Percentiles rank a stretch among this genome's conserved stretches.
phyloP scores from a whole-genome alignment of 768 basidiomycete genomes.

The Trametes sanguinea region DNA sequence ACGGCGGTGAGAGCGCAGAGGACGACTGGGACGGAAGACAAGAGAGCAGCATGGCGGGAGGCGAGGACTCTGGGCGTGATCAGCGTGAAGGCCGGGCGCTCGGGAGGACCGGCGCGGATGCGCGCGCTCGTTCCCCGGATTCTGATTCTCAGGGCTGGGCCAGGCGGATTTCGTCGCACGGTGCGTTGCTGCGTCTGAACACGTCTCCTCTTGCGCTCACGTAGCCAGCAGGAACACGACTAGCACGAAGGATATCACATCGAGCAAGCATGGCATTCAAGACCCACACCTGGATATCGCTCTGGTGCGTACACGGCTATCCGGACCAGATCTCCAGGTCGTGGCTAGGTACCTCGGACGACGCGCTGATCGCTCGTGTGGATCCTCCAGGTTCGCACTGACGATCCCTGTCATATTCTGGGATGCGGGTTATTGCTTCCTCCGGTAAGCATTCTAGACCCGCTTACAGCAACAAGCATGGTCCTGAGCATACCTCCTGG shows the following conservation, averaged over 20 bases:
- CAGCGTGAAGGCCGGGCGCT: not conserved
- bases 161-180: conserved; percentile 18
- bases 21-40: conserved; percentile 2
- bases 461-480: not conserved
- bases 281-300: conserved; percentile 29
- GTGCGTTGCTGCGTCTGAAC: conserved; percentile 7
- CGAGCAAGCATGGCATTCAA: conserved; percentile 28
- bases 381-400: conserved; percentile 56
- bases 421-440: conserved; percentile 82
- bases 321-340: not conserved
- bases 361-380: conserved; percentile 10
- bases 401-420: conserved; percentile 67
- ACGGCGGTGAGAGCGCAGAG: conserved; percentile 3
- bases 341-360: not conserved
- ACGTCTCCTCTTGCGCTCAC: conserved; percentile 7
- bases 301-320: conserved; percentile 28
- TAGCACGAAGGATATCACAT: conserved; percentile 1
- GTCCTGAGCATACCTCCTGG: not conserved
- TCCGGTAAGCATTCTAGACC: conserved; percentile 53
- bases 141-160: not conserved
- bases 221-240: conserved; percentile 8
- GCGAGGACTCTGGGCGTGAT: not conserved
- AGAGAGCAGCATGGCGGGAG: not conserved
- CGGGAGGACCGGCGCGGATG: conserved; percentile 5
- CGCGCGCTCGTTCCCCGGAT: conserved; percentile 1